A percentile compares a stretch with the other conserved stretches of the same genome.
These are phyloP conservation scores for Hypoxylon sp. DNA, from an alignment of 2,329 filamentous ascomycete species.

Conservation along the genomic window DNA sequence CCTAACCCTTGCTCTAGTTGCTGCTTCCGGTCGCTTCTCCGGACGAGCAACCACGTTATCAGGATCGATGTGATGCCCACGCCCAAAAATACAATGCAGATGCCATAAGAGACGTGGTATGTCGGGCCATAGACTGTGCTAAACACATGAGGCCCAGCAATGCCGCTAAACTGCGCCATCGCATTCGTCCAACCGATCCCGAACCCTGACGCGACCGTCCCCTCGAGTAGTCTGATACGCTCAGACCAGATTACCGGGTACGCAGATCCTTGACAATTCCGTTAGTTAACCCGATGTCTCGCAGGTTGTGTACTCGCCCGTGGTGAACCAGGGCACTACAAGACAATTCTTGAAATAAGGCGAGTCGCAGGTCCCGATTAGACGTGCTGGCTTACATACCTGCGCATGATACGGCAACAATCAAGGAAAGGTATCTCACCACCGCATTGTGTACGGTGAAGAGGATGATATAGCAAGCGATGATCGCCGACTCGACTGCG, in stretches of 20 bases:
- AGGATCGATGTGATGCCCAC: slow-evolving; percentile 44
- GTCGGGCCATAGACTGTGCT: slow-evolving; percentile 56
- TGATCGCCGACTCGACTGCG: slow-evolving; percentile 53
- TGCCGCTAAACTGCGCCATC: slow-evolving; percentile 58
- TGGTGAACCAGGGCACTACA: neutral
- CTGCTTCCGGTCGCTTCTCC: slow-evolving; percentile 36
- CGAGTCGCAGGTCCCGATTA: too few relatives aligned
- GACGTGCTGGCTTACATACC: too few relatives aligned
- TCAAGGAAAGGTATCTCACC: slow-evolving; percentile 54
- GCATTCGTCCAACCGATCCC: slow-evolving; percentile 59
- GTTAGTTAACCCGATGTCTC: neutral
- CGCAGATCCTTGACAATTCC: slow-evolving; percentile 48
- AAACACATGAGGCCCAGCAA: slow-evolving; percentile 57
- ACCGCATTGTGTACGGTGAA: slow-evolving; percentile 52
- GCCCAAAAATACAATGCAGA: slow-evolving; percentile 49
- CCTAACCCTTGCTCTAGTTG: slow-evolving; percentile 7
- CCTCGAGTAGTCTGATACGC: slow-evolving; percentile 56
- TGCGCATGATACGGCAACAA: slow-evolving; percentile 54
- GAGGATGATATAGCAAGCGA: slow-evolving; percentile 56
- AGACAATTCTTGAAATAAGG: neutral
- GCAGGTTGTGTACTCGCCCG: too few relatives aligned
- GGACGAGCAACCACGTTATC: slow-evolving; percentile 44
- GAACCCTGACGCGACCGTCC: slow-evolving; percentile 56
- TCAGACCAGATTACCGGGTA: slow-evolving; percentile 61
- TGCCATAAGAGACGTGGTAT: slow-evolving; percentile 55